A percentile compares a stretch with the other conserved stretches of the same genome.
phyloP scores from a whole-genome alignment of 805 yeast genomes.

The Yamadazyma phyllophila region DNA sequence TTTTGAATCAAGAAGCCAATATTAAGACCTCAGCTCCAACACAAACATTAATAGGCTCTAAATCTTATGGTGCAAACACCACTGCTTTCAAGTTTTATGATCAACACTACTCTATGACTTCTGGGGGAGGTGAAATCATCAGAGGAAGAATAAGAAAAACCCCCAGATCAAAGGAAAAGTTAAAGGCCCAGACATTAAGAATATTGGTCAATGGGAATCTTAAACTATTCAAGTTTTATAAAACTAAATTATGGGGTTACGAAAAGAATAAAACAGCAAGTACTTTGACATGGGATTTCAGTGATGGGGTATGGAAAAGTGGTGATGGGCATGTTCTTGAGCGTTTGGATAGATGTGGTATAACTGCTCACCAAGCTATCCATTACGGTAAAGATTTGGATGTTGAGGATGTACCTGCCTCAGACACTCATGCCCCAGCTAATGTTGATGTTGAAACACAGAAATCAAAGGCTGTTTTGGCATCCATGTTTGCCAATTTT shows the following conservation, averaged over 20 bases:
- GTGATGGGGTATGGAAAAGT: slow-evolving; percentile 72
- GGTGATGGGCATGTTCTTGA: slow-evolving; percentile 81
- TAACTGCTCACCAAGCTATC: slow-evolving; percentile 23
- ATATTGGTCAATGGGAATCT: slow-evolving; percentile 56
- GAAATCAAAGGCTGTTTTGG: slow-evolving; percentile 32
- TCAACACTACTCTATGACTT: slow-evolving; percentile 25
- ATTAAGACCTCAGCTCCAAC: slow-evolving; percentile 34
- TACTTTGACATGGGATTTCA: slow-evolving; percentile 63
- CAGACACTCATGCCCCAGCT: neutral
- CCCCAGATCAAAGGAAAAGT: slow-evolving; percentile 45
- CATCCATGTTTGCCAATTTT: slow-evolving; percentile 28
- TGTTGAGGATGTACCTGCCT: slow-evolving; percentile 12
- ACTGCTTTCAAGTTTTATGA: slow-evolving; percentile 18
- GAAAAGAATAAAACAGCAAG: slow-evolving; percentile 61
- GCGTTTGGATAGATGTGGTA: slow-evolving; percentile 35
- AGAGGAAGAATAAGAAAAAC: slow-evolving; percentile 63
- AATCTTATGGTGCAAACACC: slow-evolving; percentile 40
- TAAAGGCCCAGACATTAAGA: slow-evolving; percentile 62
- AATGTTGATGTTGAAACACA: slow-evolving; percentile 18
- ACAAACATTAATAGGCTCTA: slow-evolving; percentile 26
- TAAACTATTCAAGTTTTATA: slow-evolving; percentile 57
- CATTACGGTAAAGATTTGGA: slow-evolving; percentile 21
- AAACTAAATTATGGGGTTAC: slow-evolving; percentile 89
- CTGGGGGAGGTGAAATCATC: slow-evolving; percentile 41
- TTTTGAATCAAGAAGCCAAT: slow-evolving; percentile 29